Evolutionary conservation across 176 grass and related monocot genomes (phyloP).

Genomic region (Eleusine indica): DNA sequence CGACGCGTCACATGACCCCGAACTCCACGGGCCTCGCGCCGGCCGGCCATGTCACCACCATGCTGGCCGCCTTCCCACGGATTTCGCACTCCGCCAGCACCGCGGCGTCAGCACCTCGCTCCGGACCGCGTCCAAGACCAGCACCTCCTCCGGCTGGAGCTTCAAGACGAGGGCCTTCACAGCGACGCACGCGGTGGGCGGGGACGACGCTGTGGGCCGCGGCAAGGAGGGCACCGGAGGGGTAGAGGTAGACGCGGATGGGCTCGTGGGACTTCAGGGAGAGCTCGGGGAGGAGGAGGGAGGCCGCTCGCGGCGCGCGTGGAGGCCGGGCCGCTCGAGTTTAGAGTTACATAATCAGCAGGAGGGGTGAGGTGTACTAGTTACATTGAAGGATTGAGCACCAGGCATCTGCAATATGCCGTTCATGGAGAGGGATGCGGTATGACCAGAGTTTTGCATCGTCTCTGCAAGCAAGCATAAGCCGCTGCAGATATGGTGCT

Average conservation of each 20-base stretch:
- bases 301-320: conserved; percentile 2
- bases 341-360: no score
- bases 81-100: conserved; percentile 79
- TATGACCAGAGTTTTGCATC: no score
- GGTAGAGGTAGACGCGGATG: conserved; percentile 63
- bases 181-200: conserved; percentile 53
- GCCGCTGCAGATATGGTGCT: no score
- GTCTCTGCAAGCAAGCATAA: no score
- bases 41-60: conserved; percentile 84
- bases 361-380: no score
- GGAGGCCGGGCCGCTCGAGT: no score
- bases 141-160: conserved; percentile 63
- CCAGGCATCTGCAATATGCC: no score
- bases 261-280: conserved; percentile 51
- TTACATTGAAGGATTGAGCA: no score
- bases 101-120: conserved; percentile 72
- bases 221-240: conserved; percentile 46
- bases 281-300: conserved; percentile 69
- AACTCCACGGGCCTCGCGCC: conserved; percentile 43
- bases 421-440: no score
- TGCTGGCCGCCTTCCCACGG: conserved; percentile 65
- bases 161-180: conserved; percentile 57
- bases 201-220: conserved; percentile 52
- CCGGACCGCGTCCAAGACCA: conserved; percentile 71
- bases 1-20: conserved; percentile 45